phyloP scores from a whole-genome alignment of 257 asterid genomes.

The Capsicum baccatum region DNA sequence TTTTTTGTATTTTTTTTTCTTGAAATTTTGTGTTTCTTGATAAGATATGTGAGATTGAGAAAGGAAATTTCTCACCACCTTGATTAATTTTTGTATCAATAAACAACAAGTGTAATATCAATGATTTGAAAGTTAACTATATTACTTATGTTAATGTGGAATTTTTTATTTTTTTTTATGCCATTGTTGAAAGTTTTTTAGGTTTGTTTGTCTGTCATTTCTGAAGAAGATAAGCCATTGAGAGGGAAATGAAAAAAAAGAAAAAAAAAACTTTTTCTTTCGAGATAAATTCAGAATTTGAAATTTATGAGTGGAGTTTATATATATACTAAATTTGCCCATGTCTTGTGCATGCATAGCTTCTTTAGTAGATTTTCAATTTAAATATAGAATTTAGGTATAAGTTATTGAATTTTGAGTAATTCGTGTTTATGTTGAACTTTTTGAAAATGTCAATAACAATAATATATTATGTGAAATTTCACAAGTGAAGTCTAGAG shows the following conservation, averaged over 20 bases:
- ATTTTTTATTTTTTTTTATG: not conserved
- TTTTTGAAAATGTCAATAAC: too few species aligned
- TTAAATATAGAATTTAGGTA: too few species aligned
- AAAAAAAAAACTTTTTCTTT: too few species aligned
- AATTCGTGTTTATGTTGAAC: too few species aligned
- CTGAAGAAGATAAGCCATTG: slow-evolving; percentile 10
- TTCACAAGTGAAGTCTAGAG: too few species aligned
- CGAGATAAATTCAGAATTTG: too few species aligned
- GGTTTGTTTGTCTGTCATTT: not conserved
- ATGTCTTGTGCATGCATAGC: too few species aligned
- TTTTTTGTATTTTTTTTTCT: not conserved
- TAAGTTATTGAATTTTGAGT: too few species aligned
- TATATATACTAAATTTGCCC: too few species aligned
- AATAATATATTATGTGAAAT: too few species aligned
- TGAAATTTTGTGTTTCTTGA: not conserved
- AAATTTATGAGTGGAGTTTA: too few species aligned
- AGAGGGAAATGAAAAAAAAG: not conserved
- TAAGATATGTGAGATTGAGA: not conserved
- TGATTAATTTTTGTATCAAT: not conserved
- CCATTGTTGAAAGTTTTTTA: slow-evolving; percentile 2
- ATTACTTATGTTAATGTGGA: not conserved
- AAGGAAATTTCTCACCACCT: not conserved
- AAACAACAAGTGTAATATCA: slow-evolving; percentile 11
- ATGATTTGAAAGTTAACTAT: slow-evolving; percentile 16
- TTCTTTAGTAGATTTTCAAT: too few species aligned